A percentile compares a stretch with the other conserved stretches of the same genome.
phyloP scores from a whole-genome alignment of 257 asterid species.

The Solanum rostratum region DNA sequence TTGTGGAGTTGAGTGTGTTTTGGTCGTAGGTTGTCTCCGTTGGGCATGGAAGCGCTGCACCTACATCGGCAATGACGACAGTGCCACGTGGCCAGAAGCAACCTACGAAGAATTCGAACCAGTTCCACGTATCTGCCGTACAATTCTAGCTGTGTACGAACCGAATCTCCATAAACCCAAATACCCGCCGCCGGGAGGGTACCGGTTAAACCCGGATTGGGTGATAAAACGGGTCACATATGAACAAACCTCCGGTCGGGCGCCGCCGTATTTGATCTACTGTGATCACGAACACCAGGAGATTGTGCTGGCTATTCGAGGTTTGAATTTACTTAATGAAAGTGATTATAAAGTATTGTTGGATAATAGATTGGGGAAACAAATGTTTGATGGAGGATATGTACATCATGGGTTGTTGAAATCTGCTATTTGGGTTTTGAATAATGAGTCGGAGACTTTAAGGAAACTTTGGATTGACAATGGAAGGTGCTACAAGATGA shows the following conservation, averaged over 20 bases:
- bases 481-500: conserved; percentile 60
- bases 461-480: conserved; percentile 63
- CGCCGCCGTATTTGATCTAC: conserved; percentile 85
- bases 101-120: conserved; percentile 68
- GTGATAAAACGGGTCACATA: conserved; percentile 66
- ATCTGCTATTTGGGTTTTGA: conserved; percentile 77
- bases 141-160: conserved; percentile 77
- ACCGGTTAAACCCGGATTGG: conserved; percentile 61
- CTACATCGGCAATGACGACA: conserved; percentile 81
- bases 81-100: conserved; percentile 75
- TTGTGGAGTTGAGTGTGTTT: conserved; percentile 63
- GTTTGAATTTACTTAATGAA: conserved; percentile 56
- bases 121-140: conserved; percentile 75
- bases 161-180: conserved; percentile 55
- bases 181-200: conserved; percentile 48
- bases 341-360: conserved; percentile 67
- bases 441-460: conserved; percentile 59
- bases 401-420: conserved; percentile 84
- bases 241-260: conserved; percentile 47
- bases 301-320: conserved; percentile 76
- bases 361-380: conserved; percentile 69
- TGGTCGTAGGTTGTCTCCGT: conserved; percentile 69
- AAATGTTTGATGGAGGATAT: conserved; percentile 92
- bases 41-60: conserved; percentile 99
- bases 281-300: conserved; percentile 61